Evolutionary conservation across 352 stramenopile species (phyloP).

Genomic region (Phytophthora quininea): DNA sequence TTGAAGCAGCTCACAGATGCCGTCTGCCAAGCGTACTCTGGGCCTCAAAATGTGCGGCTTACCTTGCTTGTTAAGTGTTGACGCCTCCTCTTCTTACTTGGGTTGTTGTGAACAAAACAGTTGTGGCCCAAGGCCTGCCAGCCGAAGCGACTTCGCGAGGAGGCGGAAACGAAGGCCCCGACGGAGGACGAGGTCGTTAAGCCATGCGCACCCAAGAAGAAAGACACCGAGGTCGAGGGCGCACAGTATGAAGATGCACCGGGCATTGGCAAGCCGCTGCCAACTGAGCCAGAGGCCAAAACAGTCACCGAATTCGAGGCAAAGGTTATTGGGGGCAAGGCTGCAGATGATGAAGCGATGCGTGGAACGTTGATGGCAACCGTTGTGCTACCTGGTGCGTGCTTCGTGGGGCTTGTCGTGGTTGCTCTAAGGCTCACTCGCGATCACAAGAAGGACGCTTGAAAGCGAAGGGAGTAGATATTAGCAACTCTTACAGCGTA

Average conservation of each 20-base stretch:
- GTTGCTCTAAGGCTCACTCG: slow-evolving; percentile 63
- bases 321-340: slow-evolving; percentile 46
- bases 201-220: slow-evolving; percentile 74
- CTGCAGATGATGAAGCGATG: slow-evolving; percentile 25
- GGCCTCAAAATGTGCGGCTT: slow-evolving; percentile 44
- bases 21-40: slow-evolving; percentile 74
- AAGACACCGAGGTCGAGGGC: slow-evolving; percentile 35
- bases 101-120: slow-evolving; percentile 17
- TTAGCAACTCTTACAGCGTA: slow-evolving; percentile 11
- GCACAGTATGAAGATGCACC: slow-evolving; percentile 58
- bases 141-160: slow-evolving; percentile 65
- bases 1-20: slow-evolving; percentile 70
- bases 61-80: background rate
- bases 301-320: slow-evolving; percentile 44
- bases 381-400: slow-evolving; percentile 55
- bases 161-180: slow-evolving; percentile 41
- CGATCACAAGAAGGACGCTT: slow-evolving; percentile 82
- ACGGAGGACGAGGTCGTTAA: slow-evolving; percentile 56
- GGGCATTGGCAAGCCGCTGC: slow-evolving; percentile 63
- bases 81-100: background rate
- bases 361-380: slow-evolving; percentile 27
- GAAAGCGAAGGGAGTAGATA: slow-evolving; percentile 12
- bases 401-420: slow-evolving; percentile 56
- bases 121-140: slow-evolving; percentile 55
- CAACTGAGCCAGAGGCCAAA: slow-evolving; percentile 27